Percentiles rank a stretch among this genome's conserved stretches.
Conservation (phyloP, 2,329 filamentous ascomycete species). For the Waltergamsia citrina region DNA sequence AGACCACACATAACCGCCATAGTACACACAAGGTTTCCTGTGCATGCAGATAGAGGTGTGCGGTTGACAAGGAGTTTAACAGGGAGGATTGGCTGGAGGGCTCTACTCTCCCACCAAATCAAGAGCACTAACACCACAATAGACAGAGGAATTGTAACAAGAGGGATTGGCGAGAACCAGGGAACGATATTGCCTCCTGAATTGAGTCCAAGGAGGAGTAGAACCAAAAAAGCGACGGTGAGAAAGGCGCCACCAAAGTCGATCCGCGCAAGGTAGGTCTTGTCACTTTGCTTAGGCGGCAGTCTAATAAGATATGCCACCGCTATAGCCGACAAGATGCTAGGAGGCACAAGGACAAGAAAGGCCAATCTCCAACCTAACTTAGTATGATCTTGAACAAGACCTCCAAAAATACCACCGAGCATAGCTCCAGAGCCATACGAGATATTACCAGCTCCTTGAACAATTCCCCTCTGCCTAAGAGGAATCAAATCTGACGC, state of each 20-base stretch:
- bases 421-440: background rate
- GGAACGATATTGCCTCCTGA: slow-evolving; percentile 69
- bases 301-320: slow-evolving; percentile 51
- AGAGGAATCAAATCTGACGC: slow-evolving; percentile 58
- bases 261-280: slow-evolving; percentile 55
- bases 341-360: slow-evolving; percentile 39
- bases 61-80: slow-evolving; percentile 60
- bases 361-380: background rate
- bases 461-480: slow-evolving; percentile 22
- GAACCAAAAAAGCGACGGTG: slow-evolving; percentile 49
- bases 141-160: slow-evolving; percentile 52
- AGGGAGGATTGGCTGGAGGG: slow-evolving; percentile 66
- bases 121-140: slow-evolving; percentile 48
- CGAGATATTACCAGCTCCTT: background rate
- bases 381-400: background rate
- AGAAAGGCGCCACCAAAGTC: slow-evolving; percentile 64
- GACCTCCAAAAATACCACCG: background rate
- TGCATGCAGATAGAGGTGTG: slow-evolving; percentile 60
- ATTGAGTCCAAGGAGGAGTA: slow-evolving; percentile 64
- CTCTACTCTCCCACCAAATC: slow-evolving; percentile 55
- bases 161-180: slow-evolving; percentile 63
- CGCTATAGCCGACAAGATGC: slow-evolving; percentile 31
- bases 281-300: slow-evolving; percentile 58
- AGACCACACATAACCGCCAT: slow-evolving; percentile 59
- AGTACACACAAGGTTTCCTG: slow-evolving; percentile 62